Evolutionary conservation across 2,329 filamentous ascomycete species (phyloP), one percentile per base, ranked within the genome.

Genomic region (Zopfia rhizophila): DNA sequence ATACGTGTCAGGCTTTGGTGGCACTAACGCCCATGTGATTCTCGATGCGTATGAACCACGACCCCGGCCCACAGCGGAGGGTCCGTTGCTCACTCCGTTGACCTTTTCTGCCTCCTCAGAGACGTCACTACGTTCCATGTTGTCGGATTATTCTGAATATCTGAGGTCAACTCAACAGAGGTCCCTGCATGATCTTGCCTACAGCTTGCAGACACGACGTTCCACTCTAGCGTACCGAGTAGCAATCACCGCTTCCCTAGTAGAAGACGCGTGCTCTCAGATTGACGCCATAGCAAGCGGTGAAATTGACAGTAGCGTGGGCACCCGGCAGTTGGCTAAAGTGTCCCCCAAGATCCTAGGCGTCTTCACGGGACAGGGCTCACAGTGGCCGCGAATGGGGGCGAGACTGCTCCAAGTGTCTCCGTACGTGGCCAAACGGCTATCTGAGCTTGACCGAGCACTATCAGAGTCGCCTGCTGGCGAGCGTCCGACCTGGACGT

Each of bases 301-400:
- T 25, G n/a, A 28, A 21, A n/a, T 23, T 2, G 27, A 31, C 10
- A 18, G 21, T 14, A 7, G n/a, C n/a, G n/a, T n/a, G n/a, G n/a
- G 7, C 14, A 16, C 11, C 29, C 11, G 12, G 8, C n/a, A n/a
- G n/a, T n/a, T n/a, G n/a, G n/a, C n/a, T n/a, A n/a, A n/a, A n/a
- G 8, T 12, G 7, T 32, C 11, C 7, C 7, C 29, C 12, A 12
- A 32, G 14, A 10, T 70, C 7, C 56, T 46, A 4, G 71, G 70
- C 10, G 57, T 75, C 1, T 74, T 75, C 48, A 72, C 71, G 0
- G 72, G 72, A 3, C 72, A 75, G 29, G 72, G 72, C 23, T 69
- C 69, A 1, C 72, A 74, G 23, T 75, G 69, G 66, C 38, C 47
- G 0, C 58, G 59, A 1, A 75, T 75, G 72, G 70, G 72, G 5